phyloP scores from a whole-genome alignment of 2,329 filamentous ascomycete genomes.

The Rugonectria rugulosa region DNA sequence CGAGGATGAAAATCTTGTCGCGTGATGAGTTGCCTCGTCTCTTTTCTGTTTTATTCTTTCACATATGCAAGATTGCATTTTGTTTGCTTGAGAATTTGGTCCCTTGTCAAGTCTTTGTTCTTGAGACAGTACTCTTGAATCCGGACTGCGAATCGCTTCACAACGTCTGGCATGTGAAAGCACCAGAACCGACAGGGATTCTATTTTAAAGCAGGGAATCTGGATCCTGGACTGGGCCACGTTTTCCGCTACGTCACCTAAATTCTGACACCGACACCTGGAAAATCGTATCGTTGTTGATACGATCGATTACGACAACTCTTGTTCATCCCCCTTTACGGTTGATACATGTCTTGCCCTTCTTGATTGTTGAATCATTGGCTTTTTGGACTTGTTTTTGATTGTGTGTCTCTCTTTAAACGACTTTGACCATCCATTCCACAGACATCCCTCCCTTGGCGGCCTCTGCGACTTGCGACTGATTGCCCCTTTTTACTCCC shows the following conservation, averaged over 20 bases:
- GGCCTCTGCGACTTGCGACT: constrained; percentile 1
- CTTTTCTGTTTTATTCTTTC: neutral
- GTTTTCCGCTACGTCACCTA: constrained; percentile 30
- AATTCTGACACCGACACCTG: constrained; percentile 13
- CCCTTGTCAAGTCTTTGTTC: neutral
- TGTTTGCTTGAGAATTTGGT: constrained; percentile 2
- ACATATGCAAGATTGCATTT: too few relatives aligned
- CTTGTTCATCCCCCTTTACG: neutral
- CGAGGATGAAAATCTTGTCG: constrained; percentile 23
- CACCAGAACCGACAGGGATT: constrained; percentile 5
- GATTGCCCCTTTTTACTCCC: neutral
- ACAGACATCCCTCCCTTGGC: neutral
- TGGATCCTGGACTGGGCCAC: constrained; percentile 1
- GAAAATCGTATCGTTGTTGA: constrained; percentile 1
- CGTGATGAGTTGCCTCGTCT: constrained; percentile 31
- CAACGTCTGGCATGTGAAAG: neutral
- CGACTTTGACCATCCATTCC: neutral
- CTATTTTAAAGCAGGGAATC: constrained; percentile 9
- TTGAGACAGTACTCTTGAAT: neutral
- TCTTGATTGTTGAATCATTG: neutral
- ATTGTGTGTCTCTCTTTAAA: neutral
- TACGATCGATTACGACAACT: constrained; percentile 1
- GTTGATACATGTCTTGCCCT: neutral
- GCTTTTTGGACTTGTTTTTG: neutral
- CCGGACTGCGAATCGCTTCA: neutral